phyloP scores from a whole-genome alignment of 352 stramenopile genomes.

The Pythium vanterpoolii region DNA sequence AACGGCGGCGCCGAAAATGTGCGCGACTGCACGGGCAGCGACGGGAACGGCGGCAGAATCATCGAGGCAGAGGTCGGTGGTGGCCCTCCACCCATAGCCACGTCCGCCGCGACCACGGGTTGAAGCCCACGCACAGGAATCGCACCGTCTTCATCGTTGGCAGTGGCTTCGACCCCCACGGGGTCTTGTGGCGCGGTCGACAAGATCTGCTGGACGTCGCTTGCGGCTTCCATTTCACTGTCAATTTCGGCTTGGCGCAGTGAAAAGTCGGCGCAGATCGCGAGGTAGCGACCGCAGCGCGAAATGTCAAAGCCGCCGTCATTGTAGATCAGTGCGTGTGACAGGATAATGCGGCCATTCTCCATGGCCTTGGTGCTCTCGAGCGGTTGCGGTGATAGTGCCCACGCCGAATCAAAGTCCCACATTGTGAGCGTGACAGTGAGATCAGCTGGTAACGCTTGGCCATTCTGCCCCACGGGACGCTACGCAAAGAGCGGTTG shows the following conservation, averaged over 20 bases:
- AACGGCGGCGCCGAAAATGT: constrained; percentile 17
- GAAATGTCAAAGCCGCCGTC: constrained; percentile 98
- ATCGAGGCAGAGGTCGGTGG: constrained; percentile 1
- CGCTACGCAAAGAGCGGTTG: constrained; percentile 41
- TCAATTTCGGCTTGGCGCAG: constrained; percentile 86
- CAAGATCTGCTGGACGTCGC: constrained; percentile 73
- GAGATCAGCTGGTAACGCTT: constrained; percentile 78
- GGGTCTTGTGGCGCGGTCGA: constrained; percentile 60
- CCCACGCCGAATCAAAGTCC: constrained; percentile 91
- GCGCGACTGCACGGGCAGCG: constrained; percentile 20
- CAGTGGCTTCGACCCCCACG: constrained; percentile 42
- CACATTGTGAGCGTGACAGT: constrained; percentile 94
- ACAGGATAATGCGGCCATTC: constrained; percentile 81
- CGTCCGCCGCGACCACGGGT: constrained; percentile 12
- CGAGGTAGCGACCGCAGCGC: constrained; percentile 91
- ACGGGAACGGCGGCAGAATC: constrained; percentile 10
- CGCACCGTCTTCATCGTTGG: constrained; percentile 46
- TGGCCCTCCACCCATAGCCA: constrained; percentile 8
- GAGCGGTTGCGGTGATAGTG: constrained; percentile 62
- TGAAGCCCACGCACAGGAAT: constrained; percentile 20
- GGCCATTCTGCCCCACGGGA: constrained; percentile 50
- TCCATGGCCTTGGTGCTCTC: constrained; percentile 83
- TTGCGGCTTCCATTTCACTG: constrained; percentile 76
- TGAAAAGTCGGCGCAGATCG: constrained; percentile 94
- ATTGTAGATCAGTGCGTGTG: constrained; percentile 96